phyloP scores from a whole-genome alignment of 129 eudicot genomes.

The Flaveria trinervia region DNA sequence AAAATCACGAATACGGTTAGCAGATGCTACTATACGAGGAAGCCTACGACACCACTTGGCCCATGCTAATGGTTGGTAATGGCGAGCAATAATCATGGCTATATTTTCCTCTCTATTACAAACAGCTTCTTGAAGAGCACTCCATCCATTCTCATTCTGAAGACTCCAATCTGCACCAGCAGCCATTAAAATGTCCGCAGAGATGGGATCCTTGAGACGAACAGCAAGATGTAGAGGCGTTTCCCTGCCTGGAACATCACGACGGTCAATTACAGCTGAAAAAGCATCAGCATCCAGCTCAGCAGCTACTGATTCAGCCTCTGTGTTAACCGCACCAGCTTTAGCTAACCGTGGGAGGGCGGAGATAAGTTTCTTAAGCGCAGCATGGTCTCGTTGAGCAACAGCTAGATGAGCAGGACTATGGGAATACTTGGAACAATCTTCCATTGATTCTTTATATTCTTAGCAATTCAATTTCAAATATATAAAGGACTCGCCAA shows the following conservation, averaged over 20 bases:
- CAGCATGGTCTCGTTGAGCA: constrained; percentile 53
- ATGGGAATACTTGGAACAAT: constrained; percentile 65
- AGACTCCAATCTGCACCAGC: constrained; percentile 99
- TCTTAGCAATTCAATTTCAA: constrained; percentile 3
- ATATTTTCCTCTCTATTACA: constrained; percentile 85
- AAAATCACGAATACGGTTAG: constrained; percentile 77
- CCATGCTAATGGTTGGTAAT: constrained; percentile 97
- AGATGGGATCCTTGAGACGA: constrained; percentile 64
- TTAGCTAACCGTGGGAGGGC: constrained; percentile 66
- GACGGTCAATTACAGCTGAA: constrained; percentile 65
- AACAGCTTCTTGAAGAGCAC: constrained; percentile 96
- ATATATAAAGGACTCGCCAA: constrained; percentile 20
- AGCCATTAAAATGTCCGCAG: constrained; percentile 84
- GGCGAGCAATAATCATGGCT: constrained; percentile 90
- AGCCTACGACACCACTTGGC: constrained; percentile 97
- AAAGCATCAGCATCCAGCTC: constrained; percentile 80
- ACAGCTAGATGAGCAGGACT: constrained; percentile 91
- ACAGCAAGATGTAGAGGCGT: constrained; percentile 92
- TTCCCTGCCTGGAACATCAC: constrained; percentile 91
- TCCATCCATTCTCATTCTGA: constrained; percentile 96
- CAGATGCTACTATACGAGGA: constrained; percentile 89
- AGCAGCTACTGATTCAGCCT: constrained; percentile 74
- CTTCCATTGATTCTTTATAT: constrained; percentile 55
- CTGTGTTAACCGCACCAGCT: constrained; percentile 74
- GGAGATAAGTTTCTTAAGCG: constrained; percentile 50